Evolutionary conservation across 129 eudicot genomes (phyloP).

Genomic region (Chrysanthemum makinoi): DNA sequence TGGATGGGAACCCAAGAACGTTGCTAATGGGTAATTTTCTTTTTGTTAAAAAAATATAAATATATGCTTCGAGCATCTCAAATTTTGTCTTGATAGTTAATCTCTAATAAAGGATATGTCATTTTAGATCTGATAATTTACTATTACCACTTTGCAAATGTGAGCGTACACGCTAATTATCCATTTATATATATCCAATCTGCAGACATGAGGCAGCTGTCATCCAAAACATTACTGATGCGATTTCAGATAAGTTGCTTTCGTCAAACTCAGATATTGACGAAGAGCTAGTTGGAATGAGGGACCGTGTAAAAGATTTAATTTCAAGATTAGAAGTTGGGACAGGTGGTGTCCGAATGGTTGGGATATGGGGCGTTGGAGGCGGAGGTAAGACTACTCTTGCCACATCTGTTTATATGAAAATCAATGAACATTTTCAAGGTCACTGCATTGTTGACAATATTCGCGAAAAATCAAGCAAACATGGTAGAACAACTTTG

Average conservation of each 20-base stretch:
- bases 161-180: background rate
- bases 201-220: background rate
- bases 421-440: background rate
- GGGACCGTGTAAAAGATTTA: background rate
- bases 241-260: background rate
- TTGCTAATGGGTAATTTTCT: background rate
- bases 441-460: background rate
- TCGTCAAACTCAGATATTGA: background rate
- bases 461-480: background rate
- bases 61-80: too few species aligned
- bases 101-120: too few species aligned
- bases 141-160: background rate
- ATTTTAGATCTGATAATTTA: too few species aligned
- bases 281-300: background rate
- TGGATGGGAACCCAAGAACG: conserved; percentile 1
- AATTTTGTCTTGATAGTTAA: too few species aligned
- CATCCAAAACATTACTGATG: background rate
- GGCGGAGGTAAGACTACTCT: conserved; percentile 18
- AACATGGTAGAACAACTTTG: background rate
- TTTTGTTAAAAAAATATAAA: background rate
- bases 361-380: conserved; percentile 8
- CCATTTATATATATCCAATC: background rate
- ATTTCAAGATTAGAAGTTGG: background rate
- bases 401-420: background rate
- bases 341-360: conserved; percentile 8